Evolutionary conservation across 2,329 filamentous ascomycete species (phyloP).

Genomic region (Phialemoniopsis sp.): DNA sequence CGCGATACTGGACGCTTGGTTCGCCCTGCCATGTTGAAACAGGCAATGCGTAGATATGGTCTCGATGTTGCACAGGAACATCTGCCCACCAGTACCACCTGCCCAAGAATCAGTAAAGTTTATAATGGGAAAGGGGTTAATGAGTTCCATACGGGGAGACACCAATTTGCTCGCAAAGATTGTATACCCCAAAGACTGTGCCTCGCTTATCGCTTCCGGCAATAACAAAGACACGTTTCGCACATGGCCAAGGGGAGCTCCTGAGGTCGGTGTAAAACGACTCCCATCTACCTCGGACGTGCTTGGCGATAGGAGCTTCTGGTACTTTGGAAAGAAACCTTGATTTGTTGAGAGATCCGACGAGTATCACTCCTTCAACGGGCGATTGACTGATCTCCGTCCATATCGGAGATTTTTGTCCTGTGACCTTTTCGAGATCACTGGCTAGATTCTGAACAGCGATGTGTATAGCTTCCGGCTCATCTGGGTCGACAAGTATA

Average conservation of each 20-base stretch:
- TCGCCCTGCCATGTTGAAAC: constrained; percentile 31
- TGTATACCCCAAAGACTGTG: constrained; percentile 57
- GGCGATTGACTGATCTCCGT: not conserved
- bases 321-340: not conserved
- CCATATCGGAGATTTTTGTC: not conserved
- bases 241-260: constrained; percentile 35
- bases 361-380: not conserved
- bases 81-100: constrained; percentile 59
- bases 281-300: constrained; percentile 46
- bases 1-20: constrained; percentile 55
- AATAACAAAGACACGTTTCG: constrained; percentile 45
- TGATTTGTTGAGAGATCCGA: not conserved
- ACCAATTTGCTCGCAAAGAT: constrained; percentile 57
- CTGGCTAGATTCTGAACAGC: not conserved
- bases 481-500: not conserved
- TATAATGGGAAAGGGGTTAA: not conserved
- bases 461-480: not conserved
- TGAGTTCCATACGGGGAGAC: constrained; percentile 40
- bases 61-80: constrained; percentile 40
- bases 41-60: constrained; percentile 41
- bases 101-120: not conserved
- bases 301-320: not conserved
- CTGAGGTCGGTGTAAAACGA: constrained; percentile 46
- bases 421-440: not conserved
- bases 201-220: constrained; percentile 55